Conservation (phyloP, 192 early-diverging fungal species). For the Podila clonocystis region DNA sequence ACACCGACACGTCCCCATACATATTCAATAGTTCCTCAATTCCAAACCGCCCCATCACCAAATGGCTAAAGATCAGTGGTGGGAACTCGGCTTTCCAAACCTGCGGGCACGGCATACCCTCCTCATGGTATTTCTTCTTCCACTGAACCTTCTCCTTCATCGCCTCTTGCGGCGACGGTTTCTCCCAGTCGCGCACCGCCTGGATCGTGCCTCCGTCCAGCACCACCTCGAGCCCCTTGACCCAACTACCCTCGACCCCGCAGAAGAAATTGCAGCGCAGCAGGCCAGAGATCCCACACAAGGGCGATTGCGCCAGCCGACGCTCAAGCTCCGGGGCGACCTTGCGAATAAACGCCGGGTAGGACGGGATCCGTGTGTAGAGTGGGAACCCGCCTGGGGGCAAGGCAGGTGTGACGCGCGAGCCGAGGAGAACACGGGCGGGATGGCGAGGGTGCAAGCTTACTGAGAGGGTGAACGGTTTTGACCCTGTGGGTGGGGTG, state of each 20-base stretch:
- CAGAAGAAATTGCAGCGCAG: background rate
- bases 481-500: background rate
- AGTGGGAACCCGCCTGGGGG: background rate
- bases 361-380: conserved; percentile 2
- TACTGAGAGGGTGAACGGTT: background rate
- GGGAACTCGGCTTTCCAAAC: background rate
- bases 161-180: background rate
- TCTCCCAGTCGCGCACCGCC: background rate
- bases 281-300: background rate
- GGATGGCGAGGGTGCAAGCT: background rate
- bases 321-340: background rate
- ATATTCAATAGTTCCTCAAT: background rate
- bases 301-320: background rate
- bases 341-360: background rate
- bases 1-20: background rate
- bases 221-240: background rate
- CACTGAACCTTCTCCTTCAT: background rate
- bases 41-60: background rate
- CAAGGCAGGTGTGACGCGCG: background rate
- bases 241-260: background rate
- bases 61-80: background rate
- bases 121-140: background rate
- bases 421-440: background rate
- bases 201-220: background rate
- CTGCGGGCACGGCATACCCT: background rate